Conservation (phyloP, 192 early-diverging fungal species). For the Linnemannia elongata region DNA sequence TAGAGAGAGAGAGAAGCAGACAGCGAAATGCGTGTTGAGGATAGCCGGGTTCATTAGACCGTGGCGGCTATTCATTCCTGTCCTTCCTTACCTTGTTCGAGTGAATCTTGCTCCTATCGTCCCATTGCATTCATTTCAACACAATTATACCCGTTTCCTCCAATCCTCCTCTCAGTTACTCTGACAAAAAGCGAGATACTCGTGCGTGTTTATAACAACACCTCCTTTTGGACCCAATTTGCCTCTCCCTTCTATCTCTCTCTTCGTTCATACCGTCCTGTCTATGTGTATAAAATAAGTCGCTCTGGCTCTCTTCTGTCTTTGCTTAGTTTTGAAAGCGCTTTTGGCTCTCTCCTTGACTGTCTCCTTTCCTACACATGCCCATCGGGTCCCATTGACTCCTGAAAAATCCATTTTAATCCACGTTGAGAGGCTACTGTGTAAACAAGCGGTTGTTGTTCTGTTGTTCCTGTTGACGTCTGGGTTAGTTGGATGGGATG, state of each 20-base stretch:
- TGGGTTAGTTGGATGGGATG: not conserved
- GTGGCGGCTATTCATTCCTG: not conserved
- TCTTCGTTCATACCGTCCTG: not conserved
- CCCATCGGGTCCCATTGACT: constrained; percentile 22
- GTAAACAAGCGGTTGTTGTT: not conserved
- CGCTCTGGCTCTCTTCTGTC: not conserved
- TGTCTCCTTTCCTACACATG: constrained; percentile 33
- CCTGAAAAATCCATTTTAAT: constrained; percentile 48
- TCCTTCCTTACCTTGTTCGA: constrained; percentile 1
- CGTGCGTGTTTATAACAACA: not conserved
- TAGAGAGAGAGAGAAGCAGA: not conserved
- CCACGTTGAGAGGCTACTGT: constrained; percentile 16
- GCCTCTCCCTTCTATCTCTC: not conserved
- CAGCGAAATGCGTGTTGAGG: too few relatives aligned
- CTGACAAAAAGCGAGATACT: not conserved
- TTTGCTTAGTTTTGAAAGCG: not conserved
- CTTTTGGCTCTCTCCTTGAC: constrained; percentile 18
- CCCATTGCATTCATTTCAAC: not conserved
- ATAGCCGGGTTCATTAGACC: too few relatives aligned
- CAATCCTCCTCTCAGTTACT: not conserved
- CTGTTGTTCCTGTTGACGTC: constrained; percentile 3
- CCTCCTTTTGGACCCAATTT: not conserved
- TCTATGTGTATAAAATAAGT: not conserved
- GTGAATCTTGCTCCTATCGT: not conserved
- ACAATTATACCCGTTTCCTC: constrained; percentile 1